Conservation (phyloP, 225 moss, liverwort and hornwort species). For the Polytrichum formosum region DNA sequence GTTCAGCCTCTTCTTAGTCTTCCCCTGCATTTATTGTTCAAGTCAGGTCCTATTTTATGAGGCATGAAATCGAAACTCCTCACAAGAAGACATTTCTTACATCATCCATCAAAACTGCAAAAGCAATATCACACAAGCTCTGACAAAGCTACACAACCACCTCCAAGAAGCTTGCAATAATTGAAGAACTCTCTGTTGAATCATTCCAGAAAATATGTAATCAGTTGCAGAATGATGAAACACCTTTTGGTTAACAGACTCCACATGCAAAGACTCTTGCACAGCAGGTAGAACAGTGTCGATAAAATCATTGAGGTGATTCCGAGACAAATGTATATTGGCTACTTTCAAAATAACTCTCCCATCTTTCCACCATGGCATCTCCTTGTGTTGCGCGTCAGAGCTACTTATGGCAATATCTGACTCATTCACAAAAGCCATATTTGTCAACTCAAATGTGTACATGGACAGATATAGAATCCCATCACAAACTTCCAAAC, state of each 20-base stretch:
- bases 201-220: not conserved
- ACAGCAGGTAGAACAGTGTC: constrained; percentile 82
- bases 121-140: too few relatives aligned
- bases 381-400: constrained; percentile 51
- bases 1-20: constrained; percentile 60
- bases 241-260: constrained; percentile 74
- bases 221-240: constrained; percentile 8
- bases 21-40: constrained; percentile 38
- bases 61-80: not conserved
- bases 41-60: constrained; percentile 7
- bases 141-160: too few relatives aligned
- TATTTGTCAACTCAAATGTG: not conserved
- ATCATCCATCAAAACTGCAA: too few relatives aligned
- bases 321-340: constrained; percentile 61
- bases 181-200: too few relatives aligned
- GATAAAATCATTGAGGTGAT: constrained; percentile 58
- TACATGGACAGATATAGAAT: too few relatives aligned
- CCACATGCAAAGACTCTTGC: constrained; percentile 76
- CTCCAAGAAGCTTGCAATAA: too few relatives aligned
- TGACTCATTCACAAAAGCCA: constrained; percentile 25
- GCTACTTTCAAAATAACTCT: constrained; percentile 79
- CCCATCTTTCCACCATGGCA: constrained; percentile 88
- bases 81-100: not conserved
- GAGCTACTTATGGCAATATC: constrained; percentile 29
- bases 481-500: too few relatives aligned